Evolutionary conservation across 2,329 filamentous ascomycete species (phyloP).

Genomic region (Hortaea werneckii): DNA sequence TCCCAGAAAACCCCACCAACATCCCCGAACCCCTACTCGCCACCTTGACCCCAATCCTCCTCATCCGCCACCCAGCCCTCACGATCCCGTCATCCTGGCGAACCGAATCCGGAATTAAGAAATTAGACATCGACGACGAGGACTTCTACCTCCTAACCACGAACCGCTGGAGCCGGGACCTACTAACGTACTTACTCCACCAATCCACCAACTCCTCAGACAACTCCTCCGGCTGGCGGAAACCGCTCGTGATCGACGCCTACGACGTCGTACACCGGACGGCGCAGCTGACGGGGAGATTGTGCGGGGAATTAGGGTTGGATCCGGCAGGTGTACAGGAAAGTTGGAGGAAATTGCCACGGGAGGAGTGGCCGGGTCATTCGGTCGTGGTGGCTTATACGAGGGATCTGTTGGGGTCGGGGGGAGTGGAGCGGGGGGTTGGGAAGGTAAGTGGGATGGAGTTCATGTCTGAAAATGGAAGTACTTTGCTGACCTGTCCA

Average conservation of each 20-base stretch:
- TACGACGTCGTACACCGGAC: constrained; percentile 10
- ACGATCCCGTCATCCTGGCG: constrained; percentile 9
- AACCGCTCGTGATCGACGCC: constrained; percentile 10
- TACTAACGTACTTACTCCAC: neutral
- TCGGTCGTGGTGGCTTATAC: constrained; percentile 4
- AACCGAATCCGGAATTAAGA: neutral
- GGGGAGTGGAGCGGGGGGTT: constrained; percentile 2
- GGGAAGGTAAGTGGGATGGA: constrained; percentile 3
- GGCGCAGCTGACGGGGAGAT: neutral
- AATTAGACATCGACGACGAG: constrained; percentile 1
- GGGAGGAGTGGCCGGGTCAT: constrained; percentile 6
- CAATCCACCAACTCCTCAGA: too few relatives aligned
- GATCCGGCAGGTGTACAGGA: constrained; percentile 7
- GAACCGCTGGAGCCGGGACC: constrained; percentile 1
- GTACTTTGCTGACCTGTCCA: neutral
- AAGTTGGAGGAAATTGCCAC: constrained; percentile 3
- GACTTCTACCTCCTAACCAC: constrained; percentile 1
- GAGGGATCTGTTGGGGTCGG: constrained; percentile 3
- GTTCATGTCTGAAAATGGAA: neutral
- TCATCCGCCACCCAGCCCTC: constrained; percentile 13
- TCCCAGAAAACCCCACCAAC: constrained; percentile 5
- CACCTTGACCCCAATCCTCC: constrained; percentile 8
- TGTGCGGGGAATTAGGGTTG: constrained; percentile 3
- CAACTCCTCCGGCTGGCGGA: neutral
- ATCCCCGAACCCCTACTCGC: constrained; percentile 9